A percentile compares a stretch with the other conserved stretches of the same genome.
phyloP scores from a whole-genome alignment of 129 eudicot genomes.

The Erigeron canadensis region DNA sequence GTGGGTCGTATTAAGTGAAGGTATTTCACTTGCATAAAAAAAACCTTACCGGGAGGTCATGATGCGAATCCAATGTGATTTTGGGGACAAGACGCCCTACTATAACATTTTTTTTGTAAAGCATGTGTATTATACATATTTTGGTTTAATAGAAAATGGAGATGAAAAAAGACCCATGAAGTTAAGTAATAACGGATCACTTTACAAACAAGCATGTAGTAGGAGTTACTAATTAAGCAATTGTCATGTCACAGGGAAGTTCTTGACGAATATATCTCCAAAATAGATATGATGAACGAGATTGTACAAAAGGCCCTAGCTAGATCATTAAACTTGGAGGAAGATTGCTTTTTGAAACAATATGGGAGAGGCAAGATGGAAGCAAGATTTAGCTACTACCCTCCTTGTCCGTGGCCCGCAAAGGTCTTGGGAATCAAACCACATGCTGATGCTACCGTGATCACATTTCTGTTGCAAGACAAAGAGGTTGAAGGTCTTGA shows the following conservation, averaged over 20 bases:
- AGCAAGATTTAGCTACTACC: slow-evolving; percentile 57
- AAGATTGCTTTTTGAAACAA: slow-evolving; percentile 46
- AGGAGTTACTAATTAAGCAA: not conserved
- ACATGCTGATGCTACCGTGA: slow-evolving; percentile 51
- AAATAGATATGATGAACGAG: slow-evolving; percentile 18
- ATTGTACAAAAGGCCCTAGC: slow-evolving; percentile 29
- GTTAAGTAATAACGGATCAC: too few species aligned
- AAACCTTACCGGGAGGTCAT: too few species aligned
- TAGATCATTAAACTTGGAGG: slow-evolving; percentile 42
- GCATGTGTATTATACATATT: too few species aligned
- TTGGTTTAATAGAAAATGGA: too few species aligned
- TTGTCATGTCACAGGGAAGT: slow-evolving; percentile 38
- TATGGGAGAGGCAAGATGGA: slow-evolving; percentile 32
- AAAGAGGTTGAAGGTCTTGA: slow-evolving; percentile 67
- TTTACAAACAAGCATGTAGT: too few species aligned
- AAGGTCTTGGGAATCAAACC: slow-evolving; percentile 49
- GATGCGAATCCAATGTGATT: too few species aligned
- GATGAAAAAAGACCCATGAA: too few species aligned
- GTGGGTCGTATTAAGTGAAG: too few species aligned
- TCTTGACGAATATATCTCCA: slow-evolving; percentile 37
- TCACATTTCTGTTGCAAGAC: slow-evolving; percentile 57
- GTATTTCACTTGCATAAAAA: too few species aligned
- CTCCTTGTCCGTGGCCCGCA: slow-evolving; percentile 56
- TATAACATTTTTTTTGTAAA: too few species aligned
- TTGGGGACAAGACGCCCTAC: too few species aligned